phyloP scores from a whole-genome alignment of 2,329 filamentous ascomycete species.

The Fusarium compactum region DNA sequence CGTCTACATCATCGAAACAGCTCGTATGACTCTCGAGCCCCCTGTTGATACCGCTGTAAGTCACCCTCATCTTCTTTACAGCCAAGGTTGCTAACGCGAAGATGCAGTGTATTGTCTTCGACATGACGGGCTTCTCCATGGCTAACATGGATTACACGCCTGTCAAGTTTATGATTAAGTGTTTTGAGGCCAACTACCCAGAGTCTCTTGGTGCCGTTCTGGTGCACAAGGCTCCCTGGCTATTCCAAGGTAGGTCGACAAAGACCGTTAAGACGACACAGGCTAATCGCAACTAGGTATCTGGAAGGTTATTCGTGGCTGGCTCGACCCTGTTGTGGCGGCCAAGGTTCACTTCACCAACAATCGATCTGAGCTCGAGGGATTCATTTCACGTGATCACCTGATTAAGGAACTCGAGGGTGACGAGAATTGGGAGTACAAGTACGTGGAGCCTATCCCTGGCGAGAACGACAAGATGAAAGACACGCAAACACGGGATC shows the following conservation, averaged over 20 bases:
- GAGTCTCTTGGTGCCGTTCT: slow-evolving; percentile 90
- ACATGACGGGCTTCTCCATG: slow-evolving; percentile 93
- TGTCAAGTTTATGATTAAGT: slow-evolving; percentile 99
- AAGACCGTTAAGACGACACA: slow-evolving; percentile 5
- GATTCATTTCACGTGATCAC: slow-evolving; percentile 77
- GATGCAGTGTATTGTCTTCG: slow-evolving; percentile 86
- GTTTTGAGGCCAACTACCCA: slow-evolving; percentile 98
- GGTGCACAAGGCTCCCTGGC: slow-evolving; percentile 96
- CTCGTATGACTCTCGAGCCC: slow-evolving; percentile 81
- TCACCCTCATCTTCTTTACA: slow-evolving; percentile 36
- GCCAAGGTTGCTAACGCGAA: slow-evolving; percentile 36
- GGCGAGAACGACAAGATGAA: slow-evolving; percentile 84
- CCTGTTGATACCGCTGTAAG: slow-evolving; percentile 93
- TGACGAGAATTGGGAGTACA: slow-evolving; percentile 85
- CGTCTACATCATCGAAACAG: slow-evolving; percentile 93
- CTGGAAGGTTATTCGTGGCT: slow-evolving; percentile 94
- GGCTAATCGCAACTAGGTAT: slow-evolving; percentile 68
- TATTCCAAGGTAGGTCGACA: slow-evolving; percentile 81
- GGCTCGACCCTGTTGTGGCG: slow-evolving; percentile 97
- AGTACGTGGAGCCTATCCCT: slow-evolving; percentile 79
- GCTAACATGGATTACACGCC: slow-evolving; percentile 99
- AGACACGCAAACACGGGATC: slow-evolving; percentile 71
- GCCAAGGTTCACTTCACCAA: slow-evolving; percentile 95
- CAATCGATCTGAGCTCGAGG: slow-evolving; percentile 79
- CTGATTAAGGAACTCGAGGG: slow-evolving; percentile 89